Evolutionary conservation across 2,329 filamentous ascomycete genomes (phyloP).

Genomic region (Dactylellina cionopaga): DNA sequence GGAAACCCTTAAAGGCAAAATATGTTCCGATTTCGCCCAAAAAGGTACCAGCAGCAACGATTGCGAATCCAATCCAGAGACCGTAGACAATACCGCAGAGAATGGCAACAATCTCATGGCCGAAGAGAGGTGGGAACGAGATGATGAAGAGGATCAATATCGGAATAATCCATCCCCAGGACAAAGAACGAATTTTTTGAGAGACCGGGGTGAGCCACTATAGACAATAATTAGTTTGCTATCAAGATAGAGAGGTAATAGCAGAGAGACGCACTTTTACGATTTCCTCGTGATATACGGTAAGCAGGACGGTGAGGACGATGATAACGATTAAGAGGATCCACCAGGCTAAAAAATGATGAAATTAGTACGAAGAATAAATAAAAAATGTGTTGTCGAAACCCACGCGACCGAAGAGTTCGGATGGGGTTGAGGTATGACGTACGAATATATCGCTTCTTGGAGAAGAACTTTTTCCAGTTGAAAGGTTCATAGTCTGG

Average conservation of each 20-base stretch:
- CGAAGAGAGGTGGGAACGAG: slow-evolving; percentile 63
- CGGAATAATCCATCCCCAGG: slow-evolving; percentile 62
- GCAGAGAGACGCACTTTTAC: slow-evolving; percentile 57
- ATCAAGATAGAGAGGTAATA: background rate
- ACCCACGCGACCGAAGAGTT: background rate
- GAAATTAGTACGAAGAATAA: background rate
- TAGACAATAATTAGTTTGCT: background rate
- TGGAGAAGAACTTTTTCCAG: slow-evolving; percentile 42
- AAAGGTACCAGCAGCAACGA: slow-evolving; percentile 63
- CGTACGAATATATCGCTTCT: slow-evolving; percentile 49
- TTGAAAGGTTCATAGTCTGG: slow-evolving; percentile 47
- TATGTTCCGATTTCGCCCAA: slow-evolving; percentile 61
- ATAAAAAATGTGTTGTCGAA: background rate
- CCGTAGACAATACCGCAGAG: slow-evolving; percentile 63
- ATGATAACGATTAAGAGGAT: slow-evolving; percentile 58
- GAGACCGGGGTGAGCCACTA: slow-evolving; percentile 60
- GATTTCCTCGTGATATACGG: slow-evolving; percentile 56
- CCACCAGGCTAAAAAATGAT: slow-evolving; percentile 37
- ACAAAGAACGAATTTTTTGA: slow-evolving; percentile 60
- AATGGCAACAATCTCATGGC: slow-evolving; percentile 62
- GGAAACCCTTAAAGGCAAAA: slow-evolving; percentile 62
- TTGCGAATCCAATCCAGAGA: slow-evolving; percentile 62
- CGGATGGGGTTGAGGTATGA: background rate
- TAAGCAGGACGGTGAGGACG: slow-evolving; percentile 56
- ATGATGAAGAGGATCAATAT: slow-evolving; percentile 61